Evolutionary conservation across 2,329 filamentous ascomycete species (phyloP).

Genomic region (Hymenoscyphus fraxineus): DNA sequence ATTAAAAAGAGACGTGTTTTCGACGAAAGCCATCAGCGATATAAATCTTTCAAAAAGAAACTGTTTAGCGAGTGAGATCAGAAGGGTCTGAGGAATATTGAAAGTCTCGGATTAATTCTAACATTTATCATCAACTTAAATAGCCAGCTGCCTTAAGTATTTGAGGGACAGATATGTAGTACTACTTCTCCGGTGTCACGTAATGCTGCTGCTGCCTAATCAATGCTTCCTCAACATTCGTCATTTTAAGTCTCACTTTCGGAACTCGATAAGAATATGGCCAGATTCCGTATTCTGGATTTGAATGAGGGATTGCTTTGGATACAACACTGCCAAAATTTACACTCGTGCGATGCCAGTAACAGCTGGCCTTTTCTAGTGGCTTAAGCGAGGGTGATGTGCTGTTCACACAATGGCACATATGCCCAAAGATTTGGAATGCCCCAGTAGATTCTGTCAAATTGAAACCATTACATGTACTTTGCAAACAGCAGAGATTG

Average conservation of each 20-base stretch:
- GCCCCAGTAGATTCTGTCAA: too few relatives aligned
- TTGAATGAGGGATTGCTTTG: too few relatives aligned
- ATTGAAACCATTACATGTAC: too few relatives aligned
- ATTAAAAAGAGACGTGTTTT: background rate
- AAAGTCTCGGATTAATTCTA: background rate
- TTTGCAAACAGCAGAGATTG: too few relatives aligned
- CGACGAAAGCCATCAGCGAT: background rate
- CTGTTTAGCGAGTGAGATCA: background rate
- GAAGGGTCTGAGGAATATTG: background rate
- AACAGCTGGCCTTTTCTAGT: too few relatives aligned
- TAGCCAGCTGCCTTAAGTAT: background rate
- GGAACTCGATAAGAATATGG: background rate
- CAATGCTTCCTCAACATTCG: background rate
- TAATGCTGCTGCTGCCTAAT: background rate
- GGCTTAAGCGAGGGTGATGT: too few relatives aligned
- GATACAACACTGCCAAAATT: too few relatives aligned
- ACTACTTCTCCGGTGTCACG: background rate
- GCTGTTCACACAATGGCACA: too few relatives aligned
- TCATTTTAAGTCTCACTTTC: background rate
- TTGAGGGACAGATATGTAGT: background rate
- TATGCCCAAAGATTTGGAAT: too few relatives aligned
- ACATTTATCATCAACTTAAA: background rate
- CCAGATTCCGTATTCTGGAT: background rate
- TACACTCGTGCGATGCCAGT: too few relatives aligned
- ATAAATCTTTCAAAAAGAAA: background rate